A percentile compares a stretch with the other conserved stretches of the same genome.
Evolutionary conservation across 2,329 filamentous ascomycete species (phyloP).

Genomic region (Aureobasidium lini): DNA sequence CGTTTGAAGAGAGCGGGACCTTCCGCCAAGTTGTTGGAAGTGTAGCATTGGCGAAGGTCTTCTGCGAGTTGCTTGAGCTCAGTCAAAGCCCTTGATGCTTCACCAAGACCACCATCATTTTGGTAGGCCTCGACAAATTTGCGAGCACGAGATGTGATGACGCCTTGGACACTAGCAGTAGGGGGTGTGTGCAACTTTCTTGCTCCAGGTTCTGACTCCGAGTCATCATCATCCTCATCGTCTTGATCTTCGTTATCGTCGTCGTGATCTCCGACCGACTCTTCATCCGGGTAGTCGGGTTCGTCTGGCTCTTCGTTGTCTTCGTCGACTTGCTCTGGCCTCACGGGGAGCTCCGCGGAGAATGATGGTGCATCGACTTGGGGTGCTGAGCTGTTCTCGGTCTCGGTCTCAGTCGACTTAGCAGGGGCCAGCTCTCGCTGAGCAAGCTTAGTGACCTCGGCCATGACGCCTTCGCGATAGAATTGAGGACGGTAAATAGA

Average conservation of each 20-base stretch:
- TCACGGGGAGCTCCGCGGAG: constrained; percentile 15
- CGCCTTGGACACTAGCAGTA: constrained; percentile 49
- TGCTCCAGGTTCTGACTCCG: constrained; percentile 17
- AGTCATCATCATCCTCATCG: constrained; percentile 36
- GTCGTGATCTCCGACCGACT: constrained; percentile 43
- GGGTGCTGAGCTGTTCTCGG: constrained; percentile 11
- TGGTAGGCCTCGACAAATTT: constrained; percentile 81
- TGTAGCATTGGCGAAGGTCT: constrained; percentile 66
- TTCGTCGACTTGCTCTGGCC: constrained; percentile 29
- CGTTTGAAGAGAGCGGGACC: constrained; percentile 64
- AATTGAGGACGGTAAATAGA: constrained; percentile 92
- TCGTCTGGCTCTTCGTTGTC: constrained; percentile 26
- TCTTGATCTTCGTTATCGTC: constrained; percentile 55
- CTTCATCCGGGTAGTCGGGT: constrained; percentile 46
- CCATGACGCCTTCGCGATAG: constrained; percentile 90
- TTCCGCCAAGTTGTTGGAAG: constrained; percentile 21
- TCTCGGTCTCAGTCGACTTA: constrained; percentile 14
- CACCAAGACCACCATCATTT: constrained; percentile 66
- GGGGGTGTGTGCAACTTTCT: constrained; percentile 21
- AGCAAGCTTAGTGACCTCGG: constrained; percentile 79
- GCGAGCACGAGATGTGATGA: constrained; percentile 70
- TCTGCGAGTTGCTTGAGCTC: constrained; percentile 64
- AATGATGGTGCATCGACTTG: background rate
- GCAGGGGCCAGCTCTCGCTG: constrained; percentile 30
- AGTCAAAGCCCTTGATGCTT: constrained; percentile 67